phyloP scores from a whole-genome alignment of 768 basidiomycete genomes.

The Suillus hirtellus region DNA sequence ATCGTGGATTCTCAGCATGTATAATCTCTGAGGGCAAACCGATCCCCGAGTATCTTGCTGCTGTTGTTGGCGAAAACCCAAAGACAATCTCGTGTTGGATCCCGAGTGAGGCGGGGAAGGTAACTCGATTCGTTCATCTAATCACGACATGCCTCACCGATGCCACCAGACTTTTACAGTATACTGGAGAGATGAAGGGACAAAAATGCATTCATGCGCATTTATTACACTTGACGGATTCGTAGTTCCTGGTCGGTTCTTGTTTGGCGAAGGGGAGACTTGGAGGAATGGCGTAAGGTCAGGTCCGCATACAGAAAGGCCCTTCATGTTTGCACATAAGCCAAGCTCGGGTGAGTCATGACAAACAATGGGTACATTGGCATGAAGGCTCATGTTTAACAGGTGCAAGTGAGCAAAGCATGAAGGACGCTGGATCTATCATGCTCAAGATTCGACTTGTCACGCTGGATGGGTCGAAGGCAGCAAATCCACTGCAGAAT shows the following conservation, averaged over 20 bases:
- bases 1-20: slow-evolving; percentile 71
- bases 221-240: slow-evolving; percentile 69
- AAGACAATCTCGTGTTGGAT: slow-evolving; percentile 68
- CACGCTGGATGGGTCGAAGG: slow-evolving; percentile 31
- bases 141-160: slow-evolving; percentile 11
- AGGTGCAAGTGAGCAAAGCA: slow-evolving; percentile 24
- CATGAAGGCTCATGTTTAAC: slow-evolving; percentile 5
- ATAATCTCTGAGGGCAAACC: slow-evolving; percentile 51
- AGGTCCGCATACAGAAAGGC: slow-evolving; percentile 50
- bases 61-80: slow-evolving; percentile 43
- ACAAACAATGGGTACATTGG: neutral
- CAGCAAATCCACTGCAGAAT: slow-evolving; percentile 44
- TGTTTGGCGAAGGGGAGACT: slow-evolving; percentile 56
- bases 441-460: slow-evolving; percentile 46
- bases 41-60: slow-evolving; percentile 57
- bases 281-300: slow-evolving; percentile 55
- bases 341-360: slow-evolving; percentile 37
- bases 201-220: slow-evolving; percentile 51
- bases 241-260: slow-evolving; percentile 60
- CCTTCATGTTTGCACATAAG: slow-evolving; percentile 58
- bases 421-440: slow-evolving; percentile 51
- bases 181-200: slow-evolving; percentile 65
- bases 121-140: slow-evolving; percentile 22
- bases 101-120: slow-evolving; percentile 60
- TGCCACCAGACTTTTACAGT: slow-evolving; percentile 53